Conservation (phyloP, 495 filamentous ascomycete genomes). For the Lasiosphaeria ovina region DNA sequence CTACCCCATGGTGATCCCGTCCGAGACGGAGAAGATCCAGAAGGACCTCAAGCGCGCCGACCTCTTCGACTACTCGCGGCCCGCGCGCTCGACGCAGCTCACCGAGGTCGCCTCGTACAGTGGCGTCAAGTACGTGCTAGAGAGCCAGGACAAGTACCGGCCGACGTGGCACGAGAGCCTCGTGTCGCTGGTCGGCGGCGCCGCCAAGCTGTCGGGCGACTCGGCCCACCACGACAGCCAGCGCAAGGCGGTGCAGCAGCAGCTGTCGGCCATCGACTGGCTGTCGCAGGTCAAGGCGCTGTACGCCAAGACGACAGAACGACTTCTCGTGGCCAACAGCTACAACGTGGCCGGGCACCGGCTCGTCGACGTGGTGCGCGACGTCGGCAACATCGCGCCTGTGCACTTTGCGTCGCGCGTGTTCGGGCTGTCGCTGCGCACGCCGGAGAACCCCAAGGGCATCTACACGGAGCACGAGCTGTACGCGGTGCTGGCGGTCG, state of each 20-base stretch:
- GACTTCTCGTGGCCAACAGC: conserved; percentile 62
- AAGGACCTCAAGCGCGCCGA: conserved; percentile 67
- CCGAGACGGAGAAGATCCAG: conserved; percentile 71
- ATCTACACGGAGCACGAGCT: conserved; percentile 78
- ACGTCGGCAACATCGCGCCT: conserved; percentile 72
- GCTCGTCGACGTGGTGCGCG: conserved; percentile 74
- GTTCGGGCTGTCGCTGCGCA: conserved; percentile 73
- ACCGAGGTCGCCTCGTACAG: conserved; percentile 59
- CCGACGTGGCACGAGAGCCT: conserved; percentile 60
- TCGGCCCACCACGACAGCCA: conserved; percentile 43
- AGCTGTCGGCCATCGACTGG: conserved; percentile 58
- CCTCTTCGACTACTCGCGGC: conserved; percentile 69
- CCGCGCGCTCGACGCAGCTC: conserved; percentile 49
- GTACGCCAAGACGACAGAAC: conserved; percentile 63
- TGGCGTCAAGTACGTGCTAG: conserved; percentile 62
- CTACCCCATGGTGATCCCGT: conserved; percentile 73
- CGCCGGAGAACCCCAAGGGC: conserved; percentile 62
- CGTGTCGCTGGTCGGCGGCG: conserved; percentile 49
- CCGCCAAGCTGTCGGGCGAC: conserved; percentile 54
- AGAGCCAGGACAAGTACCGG: conserved; percentile 62
- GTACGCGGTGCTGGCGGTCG: conserved; percentile 68
- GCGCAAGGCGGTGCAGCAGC: conserved; percentile 54
- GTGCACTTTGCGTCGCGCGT: conserved; percentile 70
- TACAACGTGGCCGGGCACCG: conserved; percentile 57
- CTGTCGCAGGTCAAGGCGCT: conserved; percentile 56